Base-by-base conservation (phyloP, 148 eudicot genomes). In the Chenopodium album region DNA sequence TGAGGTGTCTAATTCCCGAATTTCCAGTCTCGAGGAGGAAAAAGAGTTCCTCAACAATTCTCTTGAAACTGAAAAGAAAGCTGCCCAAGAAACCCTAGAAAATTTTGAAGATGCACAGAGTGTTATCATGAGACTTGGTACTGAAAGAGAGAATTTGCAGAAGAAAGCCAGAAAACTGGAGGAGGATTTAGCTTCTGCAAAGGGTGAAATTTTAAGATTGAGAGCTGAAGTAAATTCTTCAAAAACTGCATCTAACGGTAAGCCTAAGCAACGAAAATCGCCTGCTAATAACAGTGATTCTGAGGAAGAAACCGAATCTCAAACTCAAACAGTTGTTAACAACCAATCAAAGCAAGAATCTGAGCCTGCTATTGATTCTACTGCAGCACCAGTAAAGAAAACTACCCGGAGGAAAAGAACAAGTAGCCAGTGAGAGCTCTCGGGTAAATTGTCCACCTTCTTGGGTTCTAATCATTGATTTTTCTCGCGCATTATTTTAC, bases 161-260 rank as follows among this genome's bases (percentile, higher is more conserved):
- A 88, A 81, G 82, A 91, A 79, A 84, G 88, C 78, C 64, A 88
- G 80, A 81, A 88, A 87, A 59, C 85, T 91, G 56, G 99, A 94
- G 85, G 90, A 90, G 44, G 93, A 92, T 50, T 67, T 94, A 79
- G 90, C 94, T 9, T 87, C 90, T 66, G 90, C 95, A 9, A 94
- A 94, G 80, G 95, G 97, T 7, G 99, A 94, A 75, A 92, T 96
- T 22, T 76, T 92, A 88, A 83, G 89, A 71, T 77, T 96, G 60
- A 89, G 88, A 77, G 88, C 85, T 77, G 72, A 82, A 77, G 71
- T 78, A 68, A 93, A 83, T 48, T 83, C 90, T 20, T 79, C 85
- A 6, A 84, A 76, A 82, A 23, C 82, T 48, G 32, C 73, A 9
- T 87, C 81, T 23, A 82, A 87, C 73, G 63, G 78, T 74, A 66